Conservation (phyloP, 2,329 filamentous ascomycete genomes). For the Cladosporium sp. region DNA sequence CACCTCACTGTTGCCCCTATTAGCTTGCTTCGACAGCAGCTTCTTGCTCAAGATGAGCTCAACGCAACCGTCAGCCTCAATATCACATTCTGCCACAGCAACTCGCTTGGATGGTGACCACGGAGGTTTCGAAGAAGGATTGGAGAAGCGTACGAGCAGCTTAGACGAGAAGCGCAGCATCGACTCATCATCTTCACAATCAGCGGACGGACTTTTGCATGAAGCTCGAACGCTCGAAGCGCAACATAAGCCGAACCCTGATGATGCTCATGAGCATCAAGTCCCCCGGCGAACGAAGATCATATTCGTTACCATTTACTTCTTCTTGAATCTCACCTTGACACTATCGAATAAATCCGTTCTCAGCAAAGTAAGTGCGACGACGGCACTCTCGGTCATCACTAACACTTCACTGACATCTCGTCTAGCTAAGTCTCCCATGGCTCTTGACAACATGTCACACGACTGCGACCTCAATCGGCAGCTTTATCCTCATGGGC, state of each 20-base stretch:
- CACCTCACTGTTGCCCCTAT: too few relatives aligned
- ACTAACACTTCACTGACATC: too few relatives aligned
- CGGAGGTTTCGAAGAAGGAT: too few relatives aligned
- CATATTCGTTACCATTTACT: slow-evolving; percentile 33
- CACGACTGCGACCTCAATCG: slow-evolving; percentile 54
- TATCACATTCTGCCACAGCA: too few relatives aligned
- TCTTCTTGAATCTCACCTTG: slow-evolving; percentile 43
- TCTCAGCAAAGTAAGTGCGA: slow-evolving; percentile 35
- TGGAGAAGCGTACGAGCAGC: too few relatives aligned
- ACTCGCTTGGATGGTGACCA: too few relatives aligned
- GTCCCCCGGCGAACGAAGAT: slow-evolving; percentile 1
- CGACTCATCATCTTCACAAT: background rate
- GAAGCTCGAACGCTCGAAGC: slow-evolving; percentile 1
- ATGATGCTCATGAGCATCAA: background rate
- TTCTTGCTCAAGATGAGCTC: too few relatives aligned
- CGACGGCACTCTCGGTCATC: too few relatives aligned
- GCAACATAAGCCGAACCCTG: background rate
- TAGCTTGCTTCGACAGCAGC: too few relatives aligned
- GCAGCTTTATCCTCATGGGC: slow-evolving; percentile 51
- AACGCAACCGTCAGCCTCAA: too few relatives aligned
- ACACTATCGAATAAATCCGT: slow-evolving; percentile 57
- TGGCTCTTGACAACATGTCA: slow-evolving; percentile 60
- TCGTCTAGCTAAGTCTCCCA: slow-evolving; percentile 57
- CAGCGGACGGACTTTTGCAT: background rate
- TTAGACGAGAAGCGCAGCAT: background rate